Evolutionary conservation across 1,284 basidiomycete species (phyloP), one percentile per base, ranked within the genome.

Genomic region (Schizophyllum amplum): DNA sequence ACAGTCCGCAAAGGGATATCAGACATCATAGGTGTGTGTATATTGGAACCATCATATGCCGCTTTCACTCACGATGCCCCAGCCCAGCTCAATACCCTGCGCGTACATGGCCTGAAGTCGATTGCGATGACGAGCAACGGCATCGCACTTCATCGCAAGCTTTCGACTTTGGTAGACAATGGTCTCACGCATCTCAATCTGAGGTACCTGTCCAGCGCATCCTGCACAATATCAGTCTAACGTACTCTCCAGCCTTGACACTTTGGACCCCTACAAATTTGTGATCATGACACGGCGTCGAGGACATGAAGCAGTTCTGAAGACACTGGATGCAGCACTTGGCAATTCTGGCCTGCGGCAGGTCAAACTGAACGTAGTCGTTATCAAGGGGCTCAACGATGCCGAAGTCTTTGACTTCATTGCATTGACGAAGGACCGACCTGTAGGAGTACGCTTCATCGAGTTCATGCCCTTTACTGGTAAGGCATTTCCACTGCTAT

Each of bases 381-480:
- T 92, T 24, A 76, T 94, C 61, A 83, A 84, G 65, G 87, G 83
- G 6, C 71, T 94, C 49, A 95, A 95, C 64, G 90, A 94, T 65
- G 67, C 74, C 15, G 92, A 95, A 69, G 75, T 92, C 1, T 68
- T 83, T 3, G 84, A 90, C 59, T 94, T 95, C 66, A 81, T 92
- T 23, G 81, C 86, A 61, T 75, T 93, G 69, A 92, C 90, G 4
- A 82, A 78, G 64, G 71, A 86, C 51, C 74, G 75, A 56, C 70
- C 73, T 2, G 69, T 94, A 47, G 89, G 83, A 48, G 82, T 94
- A 22, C 83, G 93, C 20, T 93, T 95, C 69, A 94, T 94, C 59
- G 92, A 94, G 69, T 94, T 92, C 68, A 94, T 95, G 93, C 92
- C 92, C 6, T 95, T 95, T 67, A 87, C 85, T 66, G 90, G 87